Evolutionary conservation across 495 filamentous ascomycete species (phyloP).

Genomic region (Beverwykella pulmonaria): DNA sequence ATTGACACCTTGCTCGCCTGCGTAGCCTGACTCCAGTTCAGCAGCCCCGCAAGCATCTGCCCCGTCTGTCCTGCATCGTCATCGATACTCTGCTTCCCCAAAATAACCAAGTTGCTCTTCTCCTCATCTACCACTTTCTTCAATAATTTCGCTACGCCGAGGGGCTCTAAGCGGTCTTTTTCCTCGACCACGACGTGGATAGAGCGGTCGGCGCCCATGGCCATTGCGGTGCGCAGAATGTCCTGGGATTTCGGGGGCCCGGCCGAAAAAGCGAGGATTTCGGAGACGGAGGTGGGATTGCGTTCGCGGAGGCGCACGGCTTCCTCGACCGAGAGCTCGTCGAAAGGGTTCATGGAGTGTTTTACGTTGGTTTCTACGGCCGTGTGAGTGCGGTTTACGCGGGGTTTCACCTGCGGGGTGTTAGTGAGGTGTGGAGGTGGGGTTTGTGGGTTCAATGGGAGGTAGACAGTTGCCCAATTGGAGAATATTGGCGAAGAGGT

Average conservation of each 20-base stretch:
- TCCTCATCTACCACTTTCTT: constrained; percentile 74
- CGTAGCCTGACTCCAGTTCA: constrained; percentile 93
- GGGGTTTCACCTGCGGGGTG: constrained; percentile 79
- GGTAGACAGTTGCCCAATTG: background rate
- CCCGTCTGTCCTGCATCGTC: constrained; percentile 95
- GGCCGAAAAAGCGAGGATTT: constrained; percentile 86
- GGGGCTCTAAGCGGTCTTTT: constrained; percentile 73
- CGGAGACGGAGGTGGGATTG: constrained; percentile 63
- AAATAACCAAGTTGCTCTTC: constrained; percentile 84
- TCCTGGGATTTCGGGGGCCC: constrained; percentile 86
- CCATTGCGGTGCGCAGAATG: constrained; percentile 92
- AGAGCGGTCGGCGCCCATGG: constrained; percentile 92
- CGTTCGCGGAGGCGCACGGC: constrained; percentile 89
- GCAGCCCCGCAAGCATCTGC: constrained; percentile 92
- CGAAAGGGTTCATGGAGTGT: constrained; percentile 98
- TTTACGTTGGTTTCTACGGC: constrained; percentile 95
- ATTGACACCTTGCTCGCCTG: constrained; percentile 84
- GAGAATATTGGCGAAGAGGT: background rate
- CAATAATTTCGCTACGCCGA: constrained; percentile 88
- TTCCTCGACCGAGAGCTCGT: constrained; percentile 97
- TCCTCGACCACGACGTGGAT: constrained; percentile 79
- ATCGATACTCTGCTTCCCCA: constrained; percentile 98
- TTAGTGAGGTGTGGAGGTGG: constrained; percentile 11
- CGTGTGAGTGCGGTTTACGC: constrained; percentile 94
- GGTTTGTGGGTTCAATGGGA: background rate